These are phyloP conservation scores for Russula virescens DNA, from an alignment of 768 basidiomycete species.

Conservation along the genomic window DNA sequence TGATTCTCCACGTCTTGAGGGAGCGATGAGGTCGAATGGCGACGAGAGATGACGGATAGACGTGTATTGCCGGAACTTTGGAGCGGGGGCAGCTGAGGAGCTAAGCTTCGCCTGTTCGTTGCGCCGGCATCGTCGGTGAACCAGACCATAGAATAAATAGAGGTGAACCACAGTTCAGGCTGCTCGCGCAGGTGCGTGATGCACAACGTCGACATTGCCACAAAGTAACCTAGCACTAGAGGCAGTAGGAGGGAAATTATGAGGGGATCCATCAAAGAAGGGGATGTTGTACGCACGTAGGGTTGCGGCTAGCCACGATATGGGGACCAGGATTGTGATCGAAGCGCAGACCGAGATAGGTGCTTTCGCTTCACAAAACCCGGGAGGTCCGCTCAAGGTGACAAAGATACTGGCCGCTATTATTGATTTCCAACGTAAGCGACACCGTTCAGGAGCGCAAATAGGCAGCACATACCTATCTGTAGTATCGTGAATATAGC, in stretches of 20 bases:
- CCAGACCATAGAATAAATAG: constrained; percentile 54
- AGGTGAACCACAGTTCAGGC: constrained; percentile 47
- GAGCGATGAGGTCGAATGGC: constrained; percentile 16
- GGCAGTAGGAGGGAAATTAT: not conserved
- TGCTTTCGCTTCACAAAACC: constrained; percentile 31
- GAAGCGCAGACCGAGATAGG: constrained; percentile 28
- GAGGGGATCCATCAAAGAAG: not conserved
- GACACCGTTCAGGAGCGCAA: constrained; percentile 1
- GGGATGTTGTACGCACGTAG: constrained; percentile 26
- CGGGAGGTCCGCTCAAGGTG: constrained; percentile 40
- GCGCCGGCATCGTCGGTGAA: constrained; percentile 33
- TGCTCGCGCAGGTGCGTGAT: constrained; percentile 40
- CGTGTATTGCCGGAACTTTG: constrained; percentile 10
- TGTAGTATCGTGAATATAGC: constrained; percentile 44
- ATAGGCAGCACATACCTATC: constrained; percentile 32
- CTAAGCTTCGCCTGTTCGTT: not conserved
- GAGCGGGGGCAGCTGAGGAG: constrained; percentile 21
- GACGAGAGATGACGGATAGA: constrained; percentile 24
- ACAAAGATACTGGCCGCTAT: constrained; percentile 46
- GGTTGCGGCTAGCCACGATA: constrained; percentile 31
- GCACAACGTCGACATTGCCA: constrained; percentile 44
- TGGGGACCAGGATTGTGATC: constrained; percentile 27
- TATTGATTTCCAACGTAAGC: constrained; percentile 25
- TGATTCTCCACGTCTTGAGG: constrained; percentile 17
- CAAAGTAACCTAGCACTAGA: constrained; percentile 49